phyloP scores from a whole-genome alignment of 2,329 filamentous ascomycete species.

The Trichoderma atrobrunneum region DNA sequence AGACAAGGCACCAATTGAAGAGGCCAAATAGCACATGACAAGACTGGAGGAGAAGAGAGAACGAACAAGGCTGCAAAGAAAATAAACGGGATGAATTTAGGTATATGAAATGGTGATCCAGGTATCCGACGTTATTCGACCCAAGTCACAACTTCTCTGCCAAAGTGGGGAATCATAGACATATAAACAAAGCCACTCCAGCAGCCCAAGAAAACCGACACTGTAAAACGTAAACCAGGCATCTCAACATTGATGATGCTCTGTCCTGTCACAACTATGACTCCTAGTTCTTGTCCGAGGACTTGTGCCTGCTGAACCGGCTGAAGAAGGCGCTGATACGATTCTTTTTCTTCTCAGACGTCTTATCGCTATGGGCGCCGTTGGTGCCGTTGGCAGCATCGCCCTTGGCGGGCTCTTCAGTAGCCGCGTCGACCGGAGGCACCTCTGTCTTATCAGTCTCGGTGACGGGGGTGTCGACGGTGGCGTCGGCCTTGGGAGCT shows the following conservation, averaged over 20 bases:
- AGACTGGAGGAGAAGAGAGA: neutral
- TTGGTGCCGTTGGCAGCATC: conserved; percentile 26
- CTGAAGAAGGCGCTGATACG: conserved; percentile 61
- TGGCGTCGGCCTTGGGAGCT: conserved; percentile 16
- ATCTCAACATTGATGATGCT: conserved; percentile 13
- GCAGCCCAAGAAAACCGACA: conserved; percentile 33
- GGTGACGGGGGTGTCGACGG: conserved; percentile 21
- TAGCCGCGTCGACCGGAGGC: conserved; percentile 7
- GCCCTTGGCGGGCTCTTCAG: conserved; percentile 22
- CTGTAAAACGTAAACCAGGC: conserved; percentile 21
- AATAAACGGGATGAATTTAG: conserved; percentile 32
- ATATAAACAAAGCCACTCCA: conserved; percentile 34
- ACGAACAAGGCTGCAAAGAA: neutral
- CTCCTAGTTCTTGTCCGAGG: conserved; percentile 34
- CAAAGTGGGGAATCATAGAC: conserved; percentile 41
- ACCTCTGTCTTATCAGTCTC: conserved; percentile 23
- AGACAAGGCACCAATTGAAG: neutral
- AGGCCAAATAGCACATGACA: conserved; percentile 1
- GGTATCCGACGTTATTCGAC: conserved; percentile 30
- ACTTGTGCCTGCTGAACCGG: conserved; percentile 53
- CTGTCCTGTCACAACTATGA: conserved; percentile 7
- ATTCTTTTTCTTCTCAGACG: conserved; percentile 57
- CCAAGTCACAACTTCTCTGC: conserved; percentile 31
- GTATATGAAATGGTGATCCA: conserved; percentile 35
- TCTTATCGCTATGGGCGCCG: conserved; percentile 19